These are phyloP conservation scores for Penicillium coprophilum DNA, from an alignment of 495 filamentous ascomycete genomes.

Conservation along the genomic window DNA sequence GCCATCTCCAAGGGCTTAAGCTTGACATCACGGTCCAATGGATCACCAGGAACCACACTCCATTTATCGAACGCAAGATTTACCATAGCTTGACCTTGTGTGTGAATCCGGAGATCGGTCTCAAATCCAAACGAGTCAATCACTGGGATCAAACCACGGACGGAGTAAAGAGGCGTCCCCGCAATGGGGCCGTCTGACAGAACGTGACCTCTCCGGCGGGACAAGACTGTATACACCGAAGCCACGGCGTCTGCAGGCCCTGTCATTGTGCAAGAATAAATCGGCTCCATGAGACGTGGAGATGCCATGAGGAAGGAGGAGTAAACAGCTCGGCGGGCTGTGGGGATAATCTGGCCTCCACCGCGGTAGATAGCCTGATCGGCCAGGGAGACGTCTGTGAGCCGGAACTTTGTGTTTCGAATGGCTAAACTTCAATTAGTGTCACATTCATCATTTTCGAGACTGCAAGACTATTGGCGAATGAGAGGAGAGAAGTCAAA, in stretches of 20 bases:
- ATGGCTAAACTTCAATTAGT: conserved; percentile 60
- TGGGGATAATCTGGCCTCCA: conserved; percentile 96
- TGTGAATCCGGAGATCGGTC: conserved; percentile 93
- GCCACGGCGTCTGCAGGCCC: conserved; percentile 88
- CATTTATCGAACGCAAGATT: conserved; percentile 95
- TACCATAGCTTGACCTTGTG: conserved; percentile 86
- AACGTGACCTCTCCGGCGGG: conserved; percentile 86
- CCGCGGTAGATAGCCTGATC: conserved; percentile 89
- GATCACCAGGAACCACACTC: conserved; percentile 93
- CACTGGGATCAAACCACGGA: conserved; percentile 87
- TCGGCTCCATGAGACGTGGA: conserved; percentile 91
- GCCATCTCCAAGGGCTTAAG: conserved; percentile 85
- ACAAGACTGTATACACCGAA: conserved; percentile 86
- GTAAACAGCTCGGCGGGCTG: conserved; percentile 86
- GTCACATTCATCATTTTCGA: conserved; percentile 8
- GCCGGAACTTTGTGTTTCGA: conserved; percentile 90
- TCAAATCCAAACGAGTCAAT: conserved; percentile 98
- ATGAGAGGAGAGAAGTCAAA: background rate
- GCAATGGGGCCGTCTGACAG: conserved; percentile 90
- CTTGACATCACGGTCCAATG: conserved; percentile 82
- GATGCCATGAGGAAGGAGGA: conserved; percentile 95
- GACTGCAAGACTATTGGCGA: background rate
- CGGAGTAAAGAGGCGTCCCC: conserved; percentile 91
- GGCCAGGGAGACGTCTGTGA: conserved; percentile 87
- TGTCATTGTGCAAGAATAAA: conserved; percentile 89